These are phyloP conservation scores for Rhynchosporium graminicola DNA, from an alignment of 2,329 filamentous ascomycete species.

Conservation along the genomic window DNA sequence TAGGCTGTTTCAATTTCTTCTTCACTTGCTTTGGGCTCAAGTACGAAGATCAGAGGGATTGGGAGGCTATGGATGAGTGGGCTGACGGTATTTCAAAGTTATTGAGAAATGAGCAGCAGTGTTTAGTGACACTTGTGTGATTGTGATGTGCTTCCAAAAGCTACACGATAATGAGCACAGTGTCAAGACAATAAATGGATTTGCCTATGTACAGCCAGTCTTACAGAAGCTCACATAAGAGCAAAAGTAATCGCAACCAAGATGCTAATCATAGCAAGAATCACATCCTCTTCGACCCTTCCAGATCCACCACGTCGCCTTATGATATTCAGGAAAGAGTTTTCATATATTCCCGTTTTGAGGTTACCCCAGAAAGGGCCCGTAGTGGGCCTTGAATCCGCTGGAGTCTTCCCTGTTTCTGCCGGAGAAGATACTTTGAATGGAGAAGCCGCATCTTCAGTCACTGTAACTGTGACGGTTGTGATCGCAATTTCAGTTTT, in stretches of 20 bases:
- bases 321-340: background rate
- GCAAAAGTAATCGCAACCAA: background rate
- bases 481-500: background rate
- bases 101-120: conserved; percentile 15
- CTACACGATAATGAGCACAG: too few relatives aligned
- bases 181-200: too few relatives aligned
- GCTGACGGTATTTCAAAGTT: conserved; percentile 11
- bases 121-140: background rate
- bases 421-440: background rate
- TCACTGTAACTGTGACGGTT: conserved; percentile 4
- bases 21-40: conserved; percentile 15
- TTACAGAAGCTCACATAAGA: background rate
- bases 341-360: background rate
- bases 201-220: too few relatives aligned
- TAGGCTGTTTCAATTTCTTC: conserved; percentile 9
- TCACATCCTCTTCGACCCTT: background rate
- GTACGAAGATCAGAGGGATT: conserved; percentile 14
- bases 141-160: too few relatives aligned
- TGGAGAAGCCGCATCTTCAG: background rate
- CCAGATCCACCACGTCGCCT: background rate
- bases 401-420: background rate
- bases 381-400: background rate
- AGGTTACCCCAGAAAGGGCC: conserved; percentile 2
- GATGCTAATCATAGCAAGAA: background rate
- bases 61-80: conserved; percentile 17